Conservation (phyloP, 768 basidiomycete genomes). For the Podaxis rugospora region DNA sequence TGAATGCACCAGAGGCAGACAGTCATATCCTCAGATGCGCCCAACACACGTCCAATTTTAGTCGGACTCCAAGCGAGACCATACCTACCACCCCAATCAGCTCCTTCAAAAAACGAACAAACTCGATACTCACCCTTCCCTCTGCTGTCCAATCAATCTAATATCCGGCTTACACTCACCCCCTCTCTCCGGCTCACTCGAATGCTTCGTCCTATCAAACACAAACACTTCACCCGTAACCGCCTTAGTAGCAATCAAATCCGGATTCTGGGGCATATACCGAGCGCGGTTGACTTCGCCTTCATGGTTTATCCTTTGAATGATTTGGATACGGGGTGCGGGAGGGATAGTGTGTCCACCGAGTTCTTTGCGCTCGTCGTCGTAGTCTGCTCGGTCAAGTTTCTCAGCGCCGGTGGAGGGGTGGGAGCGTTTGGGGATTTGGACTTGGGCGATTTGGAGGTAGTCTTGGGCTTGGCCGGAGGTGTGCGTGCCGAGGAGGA, state of each 20-base stretch:
- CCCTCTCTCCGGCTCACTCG: constrained; percentile 84
- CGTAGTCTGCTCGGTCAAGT: constrained; percentile 76
- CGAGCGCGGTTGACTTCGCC: constrained; percentile 97
- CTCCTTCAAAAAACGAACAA: background rate
- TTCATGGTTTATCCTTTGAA: constrained; percentile 91
- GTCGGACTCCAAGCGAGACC: constrained; percentile 90
- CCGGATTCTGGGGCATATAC: constrained; percentile 99
- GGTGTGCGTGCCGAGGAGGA: constrained; percentile 96
- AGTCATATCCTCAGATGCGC: constrained; percentile 94
- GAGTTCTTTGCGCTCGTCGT: constrained; percentile 90
- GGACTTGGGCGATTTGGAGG: constrained; percentile 91
- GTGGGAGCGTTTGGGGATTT: constrained; percentile 81
- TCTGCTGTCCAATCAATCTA: constrained; percentile 80
- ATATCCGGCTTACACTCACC: constrained; percentile 90
- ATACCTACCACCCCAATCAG: constrained; percentile 51
- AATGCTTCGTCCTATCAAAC: constrained; percentile 98
- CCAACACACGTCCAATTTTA: constrained; percentile 80
- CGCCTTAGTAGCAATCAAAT: constrained; percentile 94
- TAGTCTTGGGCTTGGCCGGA: constrained; percentile 93
- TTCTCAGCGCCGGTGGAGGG: constrained; percentile 62
- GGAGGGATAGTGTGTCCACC: constrained; percentile 87
- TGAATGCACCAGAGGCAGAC: constrained; percentile 82
- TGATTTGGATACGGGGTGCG: constrained; percentile 84
- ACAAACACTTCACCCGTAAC: constrained; percentile 86
- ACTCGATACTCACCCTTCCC: constrained; percentile 73